Evolutionary conservation across 495 filamentous ascomycete genomes (phyloP), one percentile per base, ranked within the genome.

Genomic region (Penicillium cosmopolitanum): DNA sequence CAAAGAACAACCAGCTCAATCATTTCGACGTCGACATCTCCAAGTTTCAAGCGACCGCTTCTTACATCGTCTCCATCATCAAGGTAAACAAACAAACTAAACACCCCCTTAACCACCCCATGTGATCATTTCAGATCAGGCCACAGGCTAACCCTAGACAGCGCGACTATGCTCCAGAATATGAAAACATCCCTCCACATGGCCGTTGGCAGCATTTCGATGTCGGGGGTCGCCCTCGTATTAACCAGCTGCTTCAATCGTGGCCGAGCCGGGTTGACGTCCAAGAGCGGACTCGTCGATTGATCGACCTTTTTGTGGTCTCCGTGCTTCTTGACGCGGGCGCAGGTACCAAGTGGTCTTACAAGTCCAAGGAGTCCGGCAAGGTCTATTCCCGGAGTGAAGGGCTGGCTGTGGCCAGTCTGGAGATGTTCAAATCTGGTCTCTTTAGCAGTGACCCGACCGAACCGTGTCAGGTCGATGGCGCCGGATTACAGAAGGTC

Each of bases 351-450:
- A 78, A 77, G 53, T 90, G 87, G 87, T 89, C 87, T 40, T 98
- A 96, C 76, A 93, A 88, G 75, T 93, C 91, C 57, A 89, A 89
- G 62, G 92, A 97, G 69, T 96, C 92, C 60, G 93, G 93, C 33
- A 89, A 86, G 58, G 66, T 89, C 13, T 98, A 93, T 69, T 82
- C 86, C 40, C 84, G 95, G 40, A 97, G 92, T 55, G 95, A 98
- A 71, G 95, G 95, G 21, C 79, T 98, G 61, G 95, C 95, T 5
- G 88, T 98, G 46, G 95, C 96, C 21, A 94, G 89, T 71, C 75
- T 98, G 68, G 95, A 98, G 66, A 98, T 98, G 95, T 98, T 98
- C 78, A 97, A 95, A 76, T 81, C 85, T 53, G 95, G 95, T n/a
- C 66, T 91, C 46, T 98, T 98, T 77, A 96, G 91, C 61, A 91